Evolutionary conservation across 306 rosid genomes (phyloP).

Genomic region (Castanea sativa): DNA sequence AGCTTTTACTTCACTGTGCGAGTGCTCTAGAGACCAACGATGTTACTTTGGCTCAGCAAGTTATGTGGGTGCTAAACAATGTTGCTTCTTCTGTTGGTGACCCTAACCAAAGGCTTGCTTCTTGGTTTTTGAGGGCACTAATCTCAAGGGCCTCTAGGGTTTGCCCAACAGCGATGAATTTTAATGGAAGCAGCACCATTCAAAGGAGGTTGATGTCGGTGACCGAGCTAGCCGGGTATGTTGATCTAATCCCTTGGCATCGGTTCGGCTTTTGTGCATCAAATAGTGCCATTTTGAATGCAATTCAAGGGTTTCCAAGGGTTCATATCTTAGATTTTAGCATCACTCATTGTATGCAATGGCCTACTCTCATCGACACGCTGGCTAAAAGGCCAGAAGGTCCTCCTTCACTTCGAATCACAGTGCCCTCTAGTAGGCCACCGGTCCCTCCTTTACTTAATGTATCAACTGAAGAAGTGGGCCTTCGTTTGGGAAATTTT

Average conservation of each 20-base stretch:
- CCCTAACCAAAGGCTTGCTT: slow-evolving; percentile 87
- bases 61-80: slow-evolving; percentile 98
- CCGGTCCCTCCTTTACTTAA: slow-evolving; percentile 76
- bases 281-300: slow-evolving; percentile 67
- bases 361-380: slow-evolving; percentile 92
- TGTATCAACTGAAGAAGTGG: slow-evolving; percentile 68
- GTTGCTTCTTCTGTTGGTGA: slow-evolving; percentile 83
- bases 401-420: slow-evolving; percentile 74
- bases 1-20: slow-evolving; percentile 81
- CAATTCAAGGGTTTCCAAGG: slow-evolving; percentile 54
- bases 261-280: slow-evolving; percentile 87
- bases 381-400: slow-evolving; percentile 77
- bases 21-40: slow-evolving; percentile 87
- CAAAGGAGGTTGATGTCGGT: slow-evolving; percentile 73
- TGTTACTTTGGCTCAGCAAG: slow-evolving; percentile 88
- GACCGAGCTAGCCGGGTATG: slow-evolving; percentile 89
- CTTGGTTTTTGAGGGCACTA: slow-evolving; percentile 85
- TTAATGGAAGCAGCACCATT: slow-evolving; percentile 40
- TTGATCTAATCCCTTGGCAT: slow-evolving; percentile 96
- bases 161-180: slow-evolving; percentile 54
- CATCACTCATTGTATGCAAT: slow-evolving; percentile 90
- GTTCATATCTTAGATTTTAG: slow-evolving; percentile 89
- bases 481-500: slow-evolving; percentile 70
- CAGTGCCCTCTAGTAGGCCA: slow-evolving; percentile 73
- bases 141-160: slow-evolving; percentile 79